phyloP scores from a whole-genome alignment of 345 rosid genomes.

The Euphorbia pulcherrima region DNA sequence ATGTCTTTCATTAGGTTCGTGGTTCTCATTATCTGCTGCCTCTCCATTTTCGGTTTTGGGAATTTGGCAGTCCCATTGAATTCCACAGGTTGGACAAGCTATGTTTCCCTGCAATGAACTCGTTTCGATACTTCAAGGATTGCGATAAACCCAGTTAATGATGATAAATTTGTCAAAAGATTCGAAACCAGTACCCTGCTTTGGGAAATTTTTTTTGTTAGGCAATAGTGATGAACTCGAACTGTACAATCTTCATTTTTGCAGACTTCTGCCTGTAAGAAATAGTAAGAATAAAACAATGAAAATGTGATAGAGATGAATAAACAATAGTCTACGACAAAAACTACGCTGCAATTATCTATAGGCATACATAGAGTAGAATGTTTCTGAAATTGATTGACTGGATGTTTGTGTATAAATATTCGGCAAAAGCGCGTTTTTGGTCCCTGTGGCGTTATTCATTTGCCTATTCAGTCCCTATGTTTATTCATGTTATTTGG shows the following conservation, averaged over 20 bases:
- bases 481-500: no score
- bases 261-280: constrained; percentile 68
- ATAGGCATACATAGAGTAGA: neutral
- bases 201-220: constrained; percentile 46
- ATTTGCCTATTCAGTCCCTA: no score
- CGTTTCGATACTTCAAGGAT: neutral
- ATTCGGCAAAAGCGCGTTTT: neutral
- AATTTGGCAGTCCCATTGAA: constrained; percentile 42
- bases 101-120: constrained; percentile 41
- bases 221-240: constrained; percentile 81
- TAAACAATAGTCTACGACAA: neutral
- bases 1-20: constrained; percentile 28
- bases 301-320: neutral
- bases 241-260: constrained; percentile 51
- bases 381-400: neutral
- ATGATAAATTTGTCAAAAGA: constrained; percentile 3
- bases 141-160: neutral
- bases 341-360: neutral
- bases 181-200: constrained; percentile 37
- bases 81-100: constrained; percentile 64
- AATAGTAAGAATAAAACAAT: constrained; percentile 1
- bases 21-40: constrained; percentile 33
- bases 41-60: constrained; percentile 48
- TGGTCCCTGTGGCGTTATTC: no score
- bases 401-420: neutral